Evolutionary conservation across 2,329 filamentous ascomycete genomes (phyloP).

Genomic region (Moelleriella libera): DNA sequence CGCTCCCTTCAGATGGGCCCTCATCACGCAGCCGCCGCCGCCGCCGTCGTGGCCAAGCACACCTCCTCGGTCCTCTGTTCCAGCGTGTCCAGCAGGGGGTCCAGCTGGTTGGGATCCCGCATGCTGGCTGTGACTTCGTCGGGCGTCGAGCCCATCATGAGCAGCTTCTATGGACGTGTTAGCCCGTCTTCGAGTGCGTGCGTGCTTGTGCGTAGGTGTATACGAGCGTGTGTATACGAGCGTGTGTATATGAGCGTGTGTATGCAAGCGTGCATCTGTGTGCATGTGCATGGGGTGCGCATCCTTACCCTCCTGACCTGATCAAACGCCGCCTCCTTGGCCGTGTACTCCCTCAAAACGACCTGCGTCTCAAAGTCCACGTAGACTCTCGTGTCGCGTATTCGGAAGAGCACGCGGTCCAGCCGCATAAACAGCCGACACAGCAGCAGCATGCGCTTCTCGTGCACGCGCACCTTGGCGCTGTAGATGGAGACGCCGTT

Average conservation of each 20-base stretch:
- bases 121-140: conserved; percentile 66
- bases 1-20: too few species aligned
- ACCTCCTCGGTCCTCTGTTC: conserved; percentile 47
- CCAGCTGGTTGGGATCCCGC: conserved; percentile 66
- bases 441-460: conserved; percentile 70
- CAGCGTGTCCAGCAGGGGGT: conserved; percentile 55
- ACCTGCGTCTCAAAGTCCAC: conserved; percentile 71
- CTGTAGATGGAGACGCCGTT: conserved; percentile 88
- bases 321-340: conserved; percentile 71
- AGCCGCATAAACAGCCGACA: conserved; percentile 83
- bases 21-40: background rate
- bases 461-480: conserved; percentile 89
- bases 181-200: too few species aligned
- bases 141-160: conserved; percentile 35
- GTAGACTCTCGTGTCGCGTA: conserved; percentile 84
- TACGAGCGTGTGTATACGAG: too few species aligned
- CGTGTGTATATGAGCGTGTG: too few species aligned
- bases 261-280: too few species aligned
- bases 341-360: conserved; percentile 79
- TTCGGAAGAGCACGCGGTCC: conserved; percentile 75
- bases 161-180: conserved; percentile 24
- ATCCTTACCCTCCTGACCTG: conserved; percentile 53
- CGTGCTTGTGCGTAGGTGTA: too few species aligned
- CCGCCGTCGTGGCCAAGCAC: conserved; percentile 5
- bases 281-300: background rate